Percentiles rank a stretch among this genome's conserved stretches.
Conservation (phyloP, 2,329 filamentous ascomycete genomes). For the Clonostachys chloroleuca region DNA sequence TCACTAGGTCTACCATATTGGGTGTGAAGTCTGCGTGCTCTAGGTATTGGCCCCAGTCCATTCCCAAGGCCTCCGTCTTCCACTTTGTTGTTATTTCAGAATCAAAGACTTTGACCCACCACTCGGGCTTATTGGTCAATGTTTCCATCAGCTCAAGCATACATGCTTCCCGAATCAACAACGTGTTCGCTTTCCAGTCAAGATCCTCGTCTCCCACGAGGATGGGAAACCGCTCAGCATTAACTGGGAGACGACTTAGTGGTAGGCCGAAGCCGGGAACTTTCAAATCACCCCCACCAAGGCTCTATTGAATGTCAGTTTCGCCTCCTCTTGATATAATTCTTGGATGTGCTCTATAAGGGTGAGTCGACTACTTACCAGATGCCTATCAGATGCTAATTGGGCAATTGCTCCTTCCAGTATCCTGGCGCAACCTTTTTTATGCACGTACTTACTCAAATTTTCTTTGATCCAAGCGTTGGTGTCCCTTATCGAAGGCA, state of each 20-base stretch:
- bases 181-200: constrained; percentile 15
- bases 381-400: not conserved
- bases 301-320: not conserved
- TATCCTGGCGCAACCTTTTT: no score
- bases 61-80: constrained; percentile 17
- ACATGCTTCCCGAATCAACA: constrained; percentile 20
- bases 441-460: no score
- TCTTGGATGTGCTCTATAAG: not conserved
- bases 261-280: constrained; percentile 18
- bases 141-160: constrained; percentile 24
- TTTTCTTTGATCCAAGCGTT: not conserved
- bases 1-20: constrained; percentile 20
- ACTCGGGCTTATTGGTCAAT: constrained; percentile 25
- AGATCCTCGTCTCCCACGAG: constrained; percentile 5
- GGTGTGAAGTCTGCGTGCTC: constrained; percentile 17
- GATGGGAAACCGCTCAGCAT: constrained; percentile 9
- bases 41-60: constrained; percentile 18
- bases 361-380: not conserved
- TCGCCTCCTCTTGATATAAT: not conserved
- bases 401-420: not conserved
- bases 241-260: constrained; percentile 4
- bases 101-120: constrained; percentile 23
- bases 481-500: not conserved
- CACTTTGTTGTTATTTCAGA: constrained; percentile 16
- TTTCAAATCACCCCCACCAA: not conserved